Evolutionary conservation across 257 asterid species (phyloP), one percentile per base, ranked within the genome.

Genomic region (Rehmannia glutinosa): DNA sequence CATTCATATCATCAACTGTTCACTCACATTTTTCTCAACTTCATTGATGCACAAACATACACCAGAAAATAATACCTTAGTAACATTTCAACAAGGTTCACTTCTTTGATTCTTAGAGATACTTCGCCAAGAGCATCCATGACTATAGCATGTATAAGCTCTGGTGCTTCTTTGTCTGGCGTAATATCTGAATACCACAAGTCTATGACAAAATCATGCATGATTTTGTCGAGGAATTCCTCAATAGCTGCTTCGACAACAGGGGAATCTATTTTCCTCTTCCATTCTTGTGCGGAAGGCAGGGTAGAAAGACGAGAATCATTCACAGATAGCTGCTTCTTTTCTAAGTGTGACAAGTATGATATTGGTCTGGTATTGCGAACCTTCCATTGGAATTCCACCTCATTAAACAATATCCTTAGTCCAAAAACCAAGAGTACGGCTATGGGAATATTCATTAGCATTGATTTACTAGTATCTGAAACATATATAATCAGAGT

Each of bases 391-490:
- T 76, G 78, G 69, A 92, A 87, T 5, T 89, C 96, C 71, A 89
- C 94, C 88, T 85, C 92, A 68, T 89, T 87, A 35, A 89, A 74
- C 71, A 92, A 71, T 43, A 89, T 78, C 62, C 98, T 73, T 58
- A 81, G 60, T 57, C 96, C 96, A 77, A 78, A 76, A 72, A 92
- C 94, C 75, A 92, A 55, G 62, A 92, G 88, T 51, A 92, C 13
- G 10, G 92, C 95, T 64, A 92, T 78, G 8, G 98, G 96, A 60
- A 83, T 28, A 76, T 92, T 92, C 95, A 87, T 82, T 80, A 94
- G 78, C 94, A 92, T 89, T 19, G 92, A 87, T 80, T 89, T 92
- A 79, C 98, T 89, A 32, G 96, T 87, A 63, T 89, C 96, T 92
- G 92, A 78, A 78, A 70, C 9, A 47, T 42, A 76, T 50, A 32